Percentiles rank a stretch among this genome's conserved stretches.
Conservation (phyloP, 2,329 filamentous ascomycete species). For the Aspergillus tamarii region DNA sequence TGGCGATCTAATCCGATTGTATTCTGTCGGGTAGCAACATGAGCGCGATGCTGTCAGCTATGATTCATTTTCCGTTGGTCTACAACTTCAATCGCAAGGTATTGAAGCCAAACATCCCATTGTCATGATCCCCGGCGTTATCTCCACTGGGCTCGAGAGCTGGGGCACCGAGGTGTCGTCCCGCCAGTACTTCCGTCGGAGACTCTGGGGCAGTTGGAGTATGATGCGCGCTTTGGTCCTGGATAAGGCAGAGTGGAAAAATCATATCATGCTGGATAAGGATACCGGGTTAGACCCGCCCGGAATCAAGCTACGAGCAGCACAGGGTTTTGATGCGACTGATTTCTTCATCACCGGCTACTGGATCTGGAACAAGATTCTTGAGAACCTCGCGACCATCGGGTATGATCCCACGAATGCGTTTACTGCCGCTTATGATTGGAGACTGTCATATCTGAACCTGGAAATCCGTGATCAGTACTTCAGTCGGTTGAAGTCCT, state of each 20-base stretch:
- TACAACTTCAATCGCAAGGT: conserved; percentile 80
- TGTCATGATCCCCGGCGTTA: conserved; percentile 97
- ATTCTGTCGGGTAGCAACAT: conserved; percentile 60
- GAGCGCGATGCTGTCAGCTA: conserved; percentile 88
- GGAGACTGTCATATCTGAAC: conserved; percentile 88
- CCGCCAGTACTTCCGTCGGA: conserved; percentile 87
- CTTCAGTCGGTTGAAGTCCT: conserved; percentile 84
- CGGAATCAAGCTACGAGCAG: conserved; percentile 84
- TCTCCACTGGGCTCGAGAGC: conserved; percentile 93
- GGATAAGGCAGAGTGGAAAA: conserved; percentile 94
- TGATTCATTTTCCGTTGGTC: conserved; percentile 89
- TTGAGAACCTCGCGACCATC: conserved; percentile 93
- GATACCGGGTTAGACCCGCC: conserved; percentile 88
- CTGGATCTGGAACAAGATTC: conserved; percentile 99
- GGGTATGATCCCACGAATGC: conserved; percentile 86
- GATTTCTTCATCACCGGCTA: conserved; percentile 84
- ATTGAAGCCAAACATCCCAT: conserved; percentile 82
- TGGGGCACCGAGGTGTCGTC: conserved; percentile 90
- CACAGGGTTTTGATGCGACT: conserved; percentile 95
- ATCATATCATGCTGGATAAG: conserved; percentile 95
- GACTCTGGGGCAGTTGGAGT: conserved; percentile 96
- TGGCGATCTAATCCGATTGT: conserved; percentile 11
- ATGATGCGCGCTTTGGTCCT: conserved; percentile 96
- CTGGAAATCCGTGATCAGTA: conserved; percentile 91
- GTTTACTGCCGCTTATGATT: conserved; percentile 78